phyloP scores from a whole-genome alignment of 768 basidiomycete species.

The Kondoa subrosea region DNA sequence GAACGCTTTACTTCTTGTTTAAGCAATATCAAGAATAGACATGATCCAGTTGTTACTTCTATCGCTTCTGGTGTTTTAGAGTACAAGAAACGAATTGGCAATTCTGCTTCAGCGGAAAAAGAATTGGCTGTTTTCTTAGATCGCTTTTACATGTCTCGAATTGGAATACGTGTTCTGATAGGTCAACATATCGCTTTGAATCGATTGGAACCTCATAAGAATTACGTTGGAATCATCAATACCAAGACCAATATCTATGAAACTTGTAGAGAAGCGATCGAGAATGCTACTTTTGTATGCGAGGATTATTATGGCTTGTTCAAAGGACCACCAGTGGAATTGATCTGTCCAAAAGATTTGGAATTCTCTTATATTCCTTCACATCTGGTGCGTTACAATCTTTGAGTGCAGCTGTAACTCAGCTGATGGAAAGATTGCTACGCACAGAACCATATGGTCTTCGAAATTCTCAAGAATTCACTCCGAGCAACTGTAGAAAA shows the following conservation, averaged over 20 bases:
- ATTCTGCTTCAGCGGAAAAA: slow-evolving; percentile 45
- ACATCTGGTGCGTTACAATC: slow-evolving; percentile 41
- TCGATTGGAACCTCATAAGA: slow-evolving; percentile 54
- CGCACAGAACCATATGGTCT: slow-evolving; percentile 55
- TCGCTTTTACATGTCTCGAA: slow-evolving; percentile 88
- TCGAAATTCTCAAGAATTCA: slow-evolving; percentile 95
- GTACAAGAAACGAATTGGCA: slow-evolving; percentile 62
- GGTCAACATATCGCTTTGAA: slow-evolving; percentile 72
- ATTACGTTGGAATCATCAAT: slow-evolving; percentile 96
- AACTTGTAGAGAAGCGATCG: slow-evolving; percentile 94
- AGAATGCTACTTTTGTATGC: slow-evolving; percentile 71
- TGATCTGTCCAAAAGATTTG: slow-evolving; percentile 76
- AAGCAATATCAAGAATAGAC: slow-evolving; percentile 75
- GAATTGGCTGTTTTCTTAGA: slow-evolving; percentile 93
- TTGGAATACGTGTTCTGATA: slow-evolving; percentile 89
- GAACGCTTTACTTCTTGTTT: slow-evolving; percentile 70
- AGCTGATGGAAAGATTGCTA: neutral
- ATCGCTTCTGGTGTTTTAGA: slow-evolving; percentile 88
- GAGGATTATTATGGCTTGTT: slow-evolving; percentile 91
- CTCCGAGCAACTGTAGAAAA: slow-evolving; percentile 89
- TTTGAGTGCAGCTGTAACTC: neutral
- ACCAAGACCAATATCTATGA: slow-evolving; percentile 91
- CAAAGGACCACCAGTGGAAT: slow-evolving; percentile 85
- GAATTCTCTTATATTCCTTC: slow-evolving; percentile 90
- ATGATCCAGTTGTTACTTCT: slow-evolving; percentile 94